Conservation (phyloP, 2,329 filamentous ascomycete species). For the Fusarium subtropicale region DNA sequence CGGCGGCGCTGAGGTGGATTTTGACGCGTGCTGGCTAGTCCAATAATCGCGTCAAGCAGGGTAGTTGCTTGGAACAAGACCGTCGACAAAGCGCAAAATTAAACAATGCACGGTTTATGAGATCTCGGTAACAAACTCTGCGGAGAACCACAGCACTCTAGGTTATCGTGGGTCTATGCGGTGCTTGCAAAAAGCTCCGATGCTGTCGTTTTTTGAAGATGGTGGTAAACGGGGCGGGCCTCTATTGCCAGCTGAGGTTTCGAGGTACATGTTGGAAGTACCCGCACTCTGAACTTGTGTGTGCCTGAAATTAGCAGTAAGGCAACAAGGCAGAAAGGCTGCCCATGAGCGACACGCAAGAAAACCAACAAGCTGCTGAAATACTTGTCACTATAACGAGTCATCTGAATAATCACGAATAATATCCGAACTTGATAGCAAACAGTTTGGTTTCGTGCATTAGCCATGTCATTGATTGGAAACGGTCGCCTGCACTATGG, state of each 20-base stretch:
- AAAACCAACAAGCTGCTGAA: background rate
- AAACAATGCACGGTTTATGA: background rate
- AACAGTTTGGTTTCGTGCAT: background rate
- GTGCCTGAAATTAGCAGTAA: constrained; percentile 47
- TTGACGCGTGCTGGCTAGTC: constrained; percentile 46
- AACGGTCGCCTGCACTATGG: constrained; percentile 22
- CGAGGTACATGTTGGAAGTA: constrained; percentile 45
- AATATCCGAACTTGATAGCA: background rate
- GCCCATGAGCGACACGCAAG: background rate
- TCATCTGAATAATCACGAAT: background rate
- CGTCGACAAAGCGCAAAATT: constrained; percentile 5
- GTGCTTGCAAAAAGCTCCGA: constrained; percentile 29
- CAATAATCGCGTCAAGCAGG: constrained; percentile 46
- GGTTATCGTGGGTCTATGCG: constrained; percentile 28
- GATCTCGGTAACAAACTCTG: background rate
- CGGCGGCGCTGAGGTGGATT: constrained; percentile 44
- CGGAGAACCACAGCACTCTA: constrained; percentile 8
- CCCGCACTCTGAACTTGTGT: constrained; percentile 35
- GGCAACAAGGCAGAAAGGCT: constrained; percentile 51
- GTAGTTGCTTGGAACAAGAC: constrained; percentile 8
- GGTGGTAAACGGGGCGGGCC: constrained; percentile 38
- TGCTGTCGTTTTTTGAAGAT: constrained; percentile 39
- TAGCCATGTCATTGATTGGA: constrained; percentile 2
- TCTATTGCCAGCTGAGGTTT: constrained; percentile 36
- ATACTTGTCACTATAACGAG: background rate